Evolutionary conservation across 164 flowering plant species (phyloP).

Genomic region (Protea cynaroides): DNA sequence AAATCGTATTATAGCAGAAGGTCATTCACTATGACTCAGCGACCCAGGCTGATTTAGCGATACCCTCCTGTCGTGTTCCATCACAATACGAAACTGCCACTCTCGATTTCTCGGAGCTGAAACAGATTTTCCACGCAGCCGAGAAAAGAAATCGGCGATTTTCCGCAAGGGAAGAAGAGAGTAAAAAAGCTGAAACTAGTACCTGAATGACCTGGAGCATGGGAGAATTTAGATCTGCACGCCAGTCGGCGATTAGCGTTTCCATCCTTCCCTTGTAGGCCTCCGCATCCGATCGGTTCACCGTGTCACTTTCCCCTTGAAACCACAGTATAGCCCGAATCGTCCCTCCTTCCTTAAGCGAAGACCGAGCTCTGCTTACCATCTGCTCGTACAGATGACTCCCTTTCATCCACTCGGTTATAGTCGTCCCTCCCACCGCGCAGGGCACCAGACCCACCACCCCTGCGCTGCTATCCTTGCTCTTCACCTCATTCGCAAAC

Average conservation of each 20-base stretch:
- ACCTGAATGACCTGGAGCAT: constrained; percentile 62
- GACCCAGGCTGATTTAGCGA: too few relatives aligned
- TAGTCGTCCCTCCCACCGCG: constrained; percentile 69
- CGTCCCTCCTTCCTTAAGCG: constrained; percentile 39
- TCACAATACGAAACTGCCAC: too few relatives aligned
- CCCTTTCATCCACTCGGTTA: constrained; percentile 62
- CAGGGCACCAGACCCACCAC: constrained; percentile 76
- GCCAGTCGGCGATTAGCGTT: constrained; percentile 32
- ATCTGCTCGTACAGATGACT: constrained; percentile 34
- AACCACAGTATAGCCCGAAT: constrained; percentile 63
- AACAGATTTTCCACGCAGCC: too few relatives aligned
- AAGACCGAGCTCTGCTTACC: constrained; percentile 39
- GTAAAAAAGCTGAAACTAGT: neutral
- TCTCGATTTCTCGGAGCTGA: too few relatives aligned
- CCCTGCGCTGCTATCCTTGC: constrained; percentile 24
- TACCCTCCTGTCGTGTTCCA: too few relatives aligned
- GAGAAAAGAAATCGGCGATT: too few relatives aligned
- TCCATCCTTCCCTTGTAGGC: constrained; percentile 34
- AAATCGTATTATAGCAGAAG: too few relatives aligned
- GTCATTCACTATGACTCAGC: too few relatives aligned
- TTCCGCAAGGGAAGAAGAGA: too few relatives aligned
- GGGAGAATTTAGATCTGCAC: constrained; percentile 43
- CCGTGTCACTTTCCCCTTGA: constrained; percentile 78
- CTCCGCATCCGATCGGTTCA: constrained; percentile 31
- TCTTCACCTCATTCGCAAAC: constrained; percentile 44